Percentiles rank a stretch among this genome's conserved stretches.
Evolutionary conservation across 371 early-diverging fungal genomes (phyloP).

Genomic region (Apophysomyces elegans): DNA sequence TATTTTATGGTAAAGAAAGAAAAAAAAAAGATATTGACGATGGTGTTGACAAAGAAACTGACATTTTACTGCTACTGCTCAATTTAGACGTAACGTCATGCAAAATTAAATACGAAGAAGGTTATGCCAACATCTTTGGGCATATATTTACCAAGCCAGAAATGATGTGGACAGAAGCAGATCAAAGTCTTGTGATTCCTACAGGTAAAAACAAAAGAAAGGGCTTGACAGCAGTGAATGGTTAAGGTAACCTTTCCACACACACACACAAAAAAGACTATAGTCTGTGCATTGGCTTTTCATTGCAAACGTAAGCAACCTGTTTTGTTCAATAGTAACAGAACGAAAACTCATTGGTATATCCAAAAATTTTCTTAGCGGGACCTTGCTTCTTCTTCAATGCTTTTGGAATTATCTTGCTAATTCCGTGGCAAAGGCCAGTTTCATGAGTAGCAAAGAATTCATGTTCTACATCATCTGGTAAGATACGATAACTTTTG

Average conservation of each 20-base stretch:
- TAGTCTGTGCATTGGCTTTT: constrained; percentile 37
- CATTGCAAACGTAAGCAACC: constrained; percentile 50
- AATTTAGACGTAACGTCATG: constrained; percentile 42
- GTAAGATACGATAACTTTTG: constrained; percentile 20
- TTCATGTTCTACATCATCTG: constrained; percentile 52
- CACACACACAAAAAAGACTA: constrained; percentile 18
- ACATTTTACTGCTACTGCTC: neutral
- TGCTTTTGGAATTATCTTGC: constrained; percentile 61
- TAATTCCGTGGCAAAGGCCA: constrained; percentile 49
- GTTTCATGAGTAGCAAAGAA: constrained; percentile 55
- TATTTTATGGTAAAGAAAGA: constrained; percentile 42
- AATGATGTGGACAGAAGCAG: constrained; percentile 46
- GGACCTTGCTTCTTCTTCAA: constrained; percentile 50
- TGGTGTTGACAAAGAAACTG: neutral
- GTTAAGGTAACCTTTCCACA: neutral
- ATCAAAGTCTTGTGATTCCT: constrained; percentile 42
- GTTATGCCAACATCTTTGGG: constrained; percentile 39
- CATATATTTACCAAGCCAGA: constrained; percentile 46
- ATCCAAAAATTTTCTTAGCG: constrained; percentile 21
- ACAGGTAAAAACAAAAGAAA: constrained; percentile 29
- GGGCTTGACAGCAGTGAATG: too few relatives aligned
- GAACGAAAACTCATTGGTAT: neutral
- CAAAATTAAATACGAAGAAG: constrained; percentile 55
- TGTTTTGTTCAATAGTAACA: neutral
- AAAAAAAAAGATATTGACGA: too few relatives aligned